Evolutionary conservation across 495 filamentous ascomycete genomes (phyloP).

Genomic region (Aspergillus carlsbadensis): DNA sequence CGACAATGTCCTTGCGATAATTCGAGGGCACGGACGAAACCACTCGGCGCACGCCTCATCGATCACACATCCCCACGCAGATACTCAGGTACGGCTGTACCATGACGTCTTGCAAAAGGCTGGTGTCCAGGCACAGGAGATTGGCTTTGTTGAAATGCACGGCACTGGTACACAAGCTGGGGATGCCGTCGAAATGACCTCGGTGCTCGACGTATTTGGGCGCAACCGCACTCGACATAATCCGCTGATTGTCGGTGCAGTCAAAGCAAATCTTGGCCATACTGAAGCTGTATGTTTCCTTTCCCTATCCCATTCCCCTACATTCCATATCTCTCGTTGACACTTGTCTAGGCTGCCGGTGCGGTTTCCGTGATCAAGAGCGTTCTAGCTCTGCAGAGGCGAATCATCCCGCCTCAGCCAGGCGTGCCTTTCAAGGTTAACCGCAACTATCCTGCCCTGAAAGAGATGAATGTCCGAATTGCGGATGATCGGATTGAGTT

Average conservation of each 20-base stretch:
- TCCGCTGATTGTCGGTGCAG: constrained; percentile 24
- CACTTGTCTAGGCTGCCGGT: constrained; percentile 12
- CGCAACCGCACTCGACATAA: background rate
- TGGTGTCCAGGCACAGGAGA: constrained; percentile 43
- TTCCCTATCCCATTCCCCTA: background rate
- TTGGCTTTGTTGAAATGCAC: constrained; percentile 53
- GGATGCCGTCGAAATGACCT: constrained; percentile 29
- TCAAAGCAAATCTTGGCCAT: constrained; percentile 40
- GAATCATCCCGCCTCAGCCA: constrained; percentile 31
- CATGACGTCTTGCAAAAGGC: constrained; percentile 42
- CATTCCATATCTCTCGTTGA: background rate
- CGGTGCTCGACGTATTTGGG: constrained; percentile 27
- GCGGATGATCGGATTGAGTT: background rate
- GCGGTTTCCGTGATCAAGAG: constrained; percentile 32
- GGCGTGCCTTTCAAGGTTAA: constrained; percentile 43
- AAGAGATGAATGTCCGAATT: background rate
- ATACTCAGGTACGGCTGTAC: constrained; percentile 45
- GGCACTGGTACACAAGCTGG: constrained; percentile 46
- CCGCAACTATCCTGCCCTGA: constrained; percentile 20
- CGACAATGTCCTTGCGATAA: constrained; percentile 5
- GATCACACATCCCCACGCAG: constrained; percentile 45
- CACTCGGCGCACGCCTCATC: constrained; percentile 38
- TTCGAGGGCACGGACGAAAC: constrained; percentile 25
- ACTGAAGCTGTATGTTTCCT: constrained; percentile 24
- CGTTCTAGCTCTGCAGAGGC: constrained; percentile 30